phyloP scores from a whole-genome alignment of 2,329 filamentous ascomycete genomes.

The Aspergillus costaricaensis region DNA sequence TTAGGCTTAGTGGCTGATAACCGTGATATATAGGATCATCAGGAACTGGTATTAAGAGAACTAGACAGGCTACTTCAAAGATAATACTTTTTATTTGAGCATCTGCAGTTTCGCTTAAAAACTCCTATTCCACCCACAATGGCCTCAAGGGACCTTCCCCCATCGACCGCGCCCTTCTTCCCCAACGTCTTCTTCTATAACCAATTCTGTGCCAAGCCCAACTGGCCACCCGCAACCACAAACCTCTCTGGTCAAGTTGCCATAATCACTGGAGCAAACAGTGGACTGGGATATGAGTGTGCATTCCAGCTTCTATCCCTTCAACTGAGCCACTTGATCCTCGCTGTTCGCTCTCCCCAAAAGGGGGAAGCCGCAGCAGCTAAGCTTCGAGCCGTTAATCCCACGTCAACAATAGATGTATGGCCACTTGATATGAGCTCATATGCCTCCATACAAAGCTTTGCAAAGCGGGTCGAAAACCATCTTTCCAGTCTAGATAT shows the following conservation, averaged over 20 bases:
- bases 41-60: too few relatives aligned
- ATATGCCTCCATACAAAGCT: neutral
- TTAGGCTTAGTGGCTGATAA: too few relatives aligned
- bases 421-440: constrained; percentile 3
- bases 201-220: neutral
- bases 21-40: too few relatives aligned
- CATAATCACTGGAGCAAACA: constrained; percentile 54
- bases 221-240: constrained; percentile 29
- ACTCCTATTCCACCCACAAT: neutral
- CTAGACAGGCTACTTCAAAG: too few relatives aligned
- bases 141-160: neutral
- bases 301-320: constrained; percentile 46
- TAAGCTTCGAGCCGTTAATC: constrained; percentile 43
- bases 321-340: constrained; percentile 45
- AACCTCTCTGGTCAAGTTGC: constrained; percentile 43
- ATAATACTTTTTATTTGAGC: too few relatives aligned
- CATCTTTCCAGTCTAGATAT: constrained; percentile 4
- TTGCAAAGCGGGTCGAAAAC: neutral
- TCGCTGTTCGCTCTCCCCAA: constrained; percentile 45
- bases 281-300: constrained; percentile 51
- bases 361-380: constrained; percentile 50
- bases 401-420: constrained; percentile 28
- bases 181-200: neutral
- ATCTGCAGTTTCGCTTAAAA: too few relatives aligned
- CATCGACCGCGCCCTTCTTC: neutral